Evolutionary conservation across 441 rosid species (phyloP).

Genomic region (Daphne laureola): DNA sequence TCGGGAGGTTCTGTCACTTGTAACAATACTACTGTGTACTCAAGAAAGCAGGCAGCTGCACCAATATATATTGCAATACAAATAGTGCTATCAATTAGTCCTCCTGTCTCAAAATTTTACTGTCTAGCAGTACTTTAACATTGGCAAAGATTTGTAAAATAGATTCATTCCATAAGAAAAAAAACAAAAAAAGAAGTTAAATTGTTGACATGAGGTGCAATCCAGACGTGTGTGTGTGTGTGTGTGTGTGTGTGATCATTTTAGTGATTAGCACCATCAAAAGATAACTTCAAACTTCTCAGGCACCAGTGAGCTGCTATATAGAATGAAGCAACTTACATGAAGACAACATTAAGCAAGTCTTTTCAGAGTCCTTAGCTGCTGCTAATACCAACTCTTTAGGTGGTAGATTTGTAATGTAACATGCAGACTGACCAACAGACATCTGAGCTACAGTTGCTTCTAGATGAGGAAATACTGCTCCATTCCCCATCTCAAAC

Average conservation of each 20-base stretch:
- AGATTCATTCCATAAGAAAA: too few relatives aligned
- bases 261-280: too few relatives aligned
- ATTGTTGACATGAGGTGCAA: too few relatives aligned
- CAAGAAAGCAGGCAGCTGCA: constrained; percentile 40
- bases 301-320: constrained; percentile 3
- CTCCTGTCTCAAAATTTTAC: too few relatives aligned
- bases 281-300: neutral
- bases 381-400: constrained; percentile 63
- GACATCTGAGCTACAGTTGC: constrained; percentile 67
- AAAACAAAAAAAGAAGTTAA: too few relatives aligned
- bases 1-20: constrained; percentile 69
- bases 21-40: constrained; percentile 47
- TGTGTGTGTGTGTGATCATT: too few relatives aligned
- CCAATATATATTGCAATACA: constrained; percentile 10
- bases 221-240: too few relatives aligned
- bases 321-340: constrained; percentile 35
- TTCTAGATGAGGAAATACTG: constrained; percentile 56
- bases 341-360: constrained; percentile 37
- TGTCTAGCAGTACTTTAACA: too few relatives aligned
- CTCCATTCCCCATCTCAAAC: constrained; percentile 86
- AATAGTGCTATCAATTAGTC: constrained; percentile 11
- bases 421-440: constrained; percentile 71
- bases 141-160: too few relatives aligned
- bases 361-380: constrained; percentile 41
- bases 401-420: constrained; percentile 30